phyloP scores from a whole-genome alignment of 139 green algal species.

The Chlamydomonas applanata region DNA sequence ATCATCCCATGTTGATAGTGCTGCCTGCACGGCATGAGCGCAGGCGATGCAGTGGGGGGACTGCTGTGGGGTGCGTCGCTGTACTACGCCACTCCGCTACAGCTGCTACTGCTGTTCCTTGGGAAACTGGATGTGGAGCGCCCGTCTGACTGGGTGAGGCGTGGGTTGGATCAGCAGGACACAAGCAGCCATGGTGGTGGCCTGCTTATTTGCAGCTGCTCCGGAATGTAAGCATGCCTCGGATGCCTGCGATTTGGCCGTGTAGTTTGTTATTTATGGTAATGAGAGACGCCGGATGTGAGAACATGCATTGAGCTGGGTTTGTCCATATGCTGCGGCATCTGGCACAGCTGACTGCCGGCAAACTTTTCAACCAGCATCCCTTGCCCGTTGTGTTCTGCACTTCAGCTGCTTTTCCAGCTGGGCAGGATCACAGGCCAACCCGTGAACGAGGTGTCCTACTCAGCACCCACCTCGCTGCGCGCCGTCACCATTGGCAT shows the following conservation, averaged over 20 bases:
- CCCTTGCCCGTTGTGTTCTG: background rate
- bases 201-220: too few relatives aligned
- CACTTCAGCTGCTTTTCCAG: background rate
- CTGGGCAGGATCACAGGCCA: background rate
- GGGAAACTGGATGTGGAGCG: conserved; percentile 71
- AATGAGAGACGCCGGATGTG: too few relatives aligned
- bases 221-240: too few relatives aligned
- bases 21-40: too few relatives aligned
- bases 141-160: conserved; percentile 64
- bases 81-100: conserved; percentile 59
- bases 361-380: background rate
- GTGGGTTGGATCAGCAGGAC: conserved; percentile 8
- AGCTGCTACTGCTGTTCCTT: conserved; percentile 79
- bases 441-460: conserved; percentile 3
- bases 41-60: conserved; percentile 16
- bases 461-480: background rate
- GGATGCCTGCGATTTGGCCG: too few relatives aligned
- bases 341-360: background rate
- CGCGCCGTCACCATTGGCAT: background rate
- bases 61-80: conserved; percentile 55
- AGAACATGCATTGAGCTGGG: too few relatives aligned
- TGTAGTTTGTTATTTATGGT: too few relatives aligned
- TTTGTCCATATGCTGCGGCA: too few relatives aligned
- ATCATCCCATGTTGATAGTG: too few relatives aligned
- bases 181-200: background rate